Evolutionary conservation across 768 basidiomycete species (phyloP).

Genomic region (Cystoderma amianthinum): DNA sequence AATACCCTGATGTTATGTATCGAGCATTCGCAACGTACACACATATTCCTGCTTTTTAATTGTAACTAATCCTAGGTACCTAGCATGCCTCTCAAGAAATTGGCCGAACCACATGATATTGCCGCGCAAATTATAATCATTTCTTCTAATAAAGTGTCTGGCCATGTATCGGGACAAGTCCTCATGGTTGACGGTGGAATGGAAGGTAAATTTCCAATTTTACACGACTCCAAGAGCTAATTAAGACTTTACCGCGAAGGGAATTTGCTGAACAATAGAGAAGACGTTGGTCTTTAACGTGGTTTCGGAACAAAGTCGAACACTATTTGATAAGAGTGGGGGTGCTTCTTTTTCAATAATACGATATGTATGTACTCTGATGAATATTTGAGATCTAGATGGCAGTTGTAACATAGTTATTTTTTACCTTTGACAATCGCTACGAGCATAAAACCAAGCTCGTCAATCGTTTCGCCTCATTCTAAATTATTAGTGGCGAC

Average conservation of each 20-base stretch:
- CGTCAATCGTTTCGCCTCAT: too few species aligned
- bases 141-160: constrained; percentile 54
- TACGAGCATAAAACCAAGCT: too few species aligned
- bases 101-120: constrained; percentile 55
- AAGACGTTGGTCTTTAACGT: constrained; percentile 12
- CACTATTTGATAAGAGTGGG: too few species aligned
- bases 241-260: constrained; percentile 12
- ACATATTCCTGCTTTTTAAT: too few species aligned
- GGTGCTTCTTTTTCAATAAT: too few species aligned
- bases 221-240: background rate
- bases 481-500: too few species aligned
- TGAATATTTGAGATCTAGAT: too few species aligned
- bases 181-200: constrained; percentile 73
- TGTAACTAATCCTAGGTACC: background rate
- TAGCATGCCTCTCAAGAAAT: constrained; percentile 66
- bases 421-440: too few species aligned
- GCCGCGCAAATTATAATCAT: constrained; percentile 59
- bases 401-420: too few species aligned
- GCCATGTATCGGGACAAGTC: constrained; percentile 66
- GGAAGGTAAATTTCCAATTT: constrained; percentile 44
- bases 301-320: too few species aligned
- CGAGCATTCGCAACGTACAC: constrained; percentile 63
- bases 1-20: constrained; percentile 47
- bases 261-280: constrained; percentile 21
- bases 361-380: too few species aligned